phyloP scores from a whole-genome alignment of 805 yeast species.

The Spathaspora gorwiae region DNA sequence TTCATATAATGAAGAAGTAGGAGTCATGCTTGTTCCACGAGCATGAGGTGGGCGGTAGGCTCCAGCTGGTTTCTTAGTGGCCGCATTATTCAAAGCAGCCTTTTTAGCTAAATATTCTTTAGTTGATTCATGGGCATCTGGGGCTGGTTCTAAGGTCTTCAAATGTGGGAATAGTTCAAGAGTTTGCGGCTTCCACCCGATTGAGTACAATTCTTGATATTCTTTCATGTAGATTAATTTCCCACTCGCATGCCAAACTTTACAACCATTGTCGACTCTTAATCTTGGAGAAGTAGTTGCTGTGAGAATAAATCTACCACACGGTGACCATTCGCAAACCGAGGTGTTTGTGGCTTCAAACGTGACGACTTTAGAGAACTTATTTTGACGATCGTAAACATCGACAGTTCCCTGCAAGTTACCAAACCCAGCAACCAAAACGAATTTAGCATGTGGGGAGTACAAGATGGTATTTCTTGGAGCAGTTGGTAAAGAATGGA shows the following conservation, averaged over 20 bases:
- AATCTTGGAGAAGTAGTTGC: slow-evolving; percentile 97
- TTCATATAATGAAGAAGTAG: slow-evolving; percentile 53
- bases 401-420: slow-evolving; percentile 96
- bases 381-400: slow-evolving; percentile 85
- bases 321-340: slow-evolving; percentile 98
- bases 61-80: slow-evolving; percentile 62
- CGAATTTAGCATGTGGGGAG: slow-evolving; percentile 90
- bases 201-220: slow-evolving; percentile 73
- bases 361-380: slow-evolving; percentile 71
- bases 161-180: slow-evolving; percentile 51
- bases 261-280: slow-evolving; percentile 92
- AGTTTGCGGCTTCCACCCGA: slow-evolving; percentile 77
- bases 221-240: slow-evolving; percentile 73
- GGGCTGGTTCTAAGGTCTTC: slow-evolving; percentile 48
- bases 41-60: slow-evolving; percentile 99
- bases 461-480: slow-evolving; percentile 86
- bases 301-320: slow-evolving; percentile 86
- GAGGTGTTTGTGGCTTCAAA: slow-evolving; percentile 93
- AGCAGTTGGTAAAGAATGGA: slow-evolving; percentile 77
- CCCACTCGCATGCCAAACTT: slow-evolving; percentile 91
- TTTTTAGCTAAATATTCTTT: slow-evolving; percentile 47
- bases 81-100: slow-evolving; percentile 27
- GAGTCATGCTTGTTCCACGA: slow-evolving; percentile 39
- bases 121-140: slow-evolving; percentile 70
- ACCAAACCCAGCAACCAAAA: slow-evolving; percentile 95